Conservation (phyloP, 2,329 filamentous ascomycete genomes). For the Xylaria digitata region DNA sequence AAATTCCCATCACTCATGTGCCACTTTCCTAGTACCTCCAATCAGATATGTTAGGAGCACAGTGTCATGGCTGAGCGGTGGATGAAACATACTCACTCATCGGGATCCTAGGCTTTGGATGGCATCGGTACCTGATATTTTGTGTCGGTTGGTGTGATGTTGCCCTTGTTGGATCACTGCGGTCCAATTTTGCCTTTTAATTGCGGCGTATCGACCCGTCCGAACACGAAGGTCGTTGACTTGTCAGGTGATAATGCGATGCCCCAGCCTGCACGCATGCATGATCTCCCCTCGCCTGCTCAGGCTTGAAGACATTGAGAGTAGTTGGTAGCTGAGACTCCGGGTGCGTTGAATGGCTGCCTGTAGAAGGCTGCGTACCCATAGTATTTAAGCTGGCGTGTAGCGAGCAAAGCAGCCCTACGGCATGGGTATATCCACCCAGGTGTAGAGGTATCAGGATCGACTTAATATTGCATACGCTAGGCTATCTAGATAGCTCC, state of each 20-base stretch:
- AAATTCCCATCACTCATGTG: constrained; percentile 25
- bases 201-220: not conserved
- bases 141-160: not conserved
- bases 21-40: constrained; percentile 16
- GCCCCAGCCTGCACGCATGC: not conserved
- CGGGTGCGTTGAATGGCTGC: not conserved
- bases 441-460: constrained; percentile 9
- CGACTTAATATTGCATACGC: constrained; percentile 1
- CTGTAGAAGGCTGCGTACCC: constrained; percentile 6
- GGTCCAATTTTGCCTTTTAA: constrained; percentile 21
- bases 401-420: constrained; percentile 17
- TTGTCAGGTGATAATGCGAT: constrained; percentile 1
- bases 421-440: not conserved
- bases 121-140: not conserved
- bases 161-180: constrained; percentile 2
- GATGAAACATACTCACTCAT: constrained; percentile 29
- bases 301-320: not conserved
- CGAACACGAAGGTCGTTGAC: constrained; percentile 4
- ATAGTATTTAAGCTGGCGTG: constrained; percentile 2
- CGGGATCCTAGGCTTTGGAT: constrained; percentile 19
- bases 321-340: not conserved
- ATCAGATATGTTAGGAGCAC: constrained; percentile 14
- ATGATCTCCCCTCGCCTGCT: not conserved
- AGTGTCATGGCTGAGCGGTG: constrained; percentile 15
- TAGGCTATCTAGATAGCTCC: not conserved